A percentile compares a stretch with the other conserved stretches of the same genome.
Evolutionary conservation across 805 yeast genomes (phyloP).

Genomic region (Starmerella floricola): DNA sequence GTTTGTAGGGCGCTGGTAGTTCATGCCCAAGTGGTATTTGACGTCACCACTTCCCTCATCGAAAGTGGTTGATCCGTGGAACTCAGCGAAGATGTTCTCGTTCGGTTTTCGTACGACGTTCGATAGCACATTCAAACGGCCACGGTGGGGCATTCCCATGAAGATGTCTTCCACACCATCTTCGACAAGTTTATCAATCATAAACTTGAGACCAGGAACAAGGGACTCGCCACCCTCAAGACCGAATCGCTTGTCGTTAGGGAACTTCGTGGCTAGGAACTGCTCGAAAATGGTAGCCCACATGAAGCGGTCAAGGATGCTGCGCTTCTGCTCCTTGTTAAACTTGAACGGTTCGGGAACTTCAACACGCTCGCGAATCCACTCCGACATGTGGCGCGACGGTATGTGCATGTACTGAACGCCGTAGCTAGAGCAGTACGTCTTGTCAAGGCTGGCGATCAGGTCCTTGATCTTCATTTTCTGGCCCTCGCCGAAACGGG

Average conservation of each 20-base stretch:
- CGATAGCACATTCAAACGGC: slow-evolving; percentile 93
- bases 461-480: slow-evolving; percentile 68
- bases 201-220: slow-evolving; percentile 92
- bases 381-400: slow-evolving; percentile 87
- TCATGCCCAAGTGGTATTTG: slow-evolving; percentile 98
- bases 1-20: slow-evolving; percentile 97
- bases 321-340: slow-evolving; percentile 82
- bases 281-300: slow-evolving; percentile 94
- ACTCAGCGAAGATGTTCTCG: slow-evolving; percentile 94
- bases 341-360: slow-evolving; percentile 78
- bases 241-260: slow-evolving; percentile 97
- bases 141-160: slow-evolving; percentile 99
- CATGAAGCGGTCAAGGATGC: slow-evolving; percentile 87
- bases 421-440: slow-evolving; percentile 84
- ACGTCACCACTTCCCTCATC: slow-evolving; percentile 99
- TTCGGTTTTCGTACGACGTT: slow-evolving; percentile 98
- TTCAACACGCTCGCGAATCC: slow-evolving; percentile 95
- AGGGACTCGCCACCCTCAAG: slow-evolving; percentile 96
- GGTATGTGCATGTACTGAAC: slow-evolving; percentile 95
- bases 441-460: slow-evolving; percentile 61
- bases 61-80: slow-evolving; percentile 75
- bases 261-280: slow-evolving; percentile 88
- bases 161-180: slow-evolving; percentile 90
- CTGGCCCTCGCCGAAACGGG: slow-evolving; percentile 62
- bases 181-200: slow-evolving; percentile 79